Evolutionary conservation across 768 basidiomycete species (phyloP).

Genomic region (Goffeauzyma gilvescens): DNA sequence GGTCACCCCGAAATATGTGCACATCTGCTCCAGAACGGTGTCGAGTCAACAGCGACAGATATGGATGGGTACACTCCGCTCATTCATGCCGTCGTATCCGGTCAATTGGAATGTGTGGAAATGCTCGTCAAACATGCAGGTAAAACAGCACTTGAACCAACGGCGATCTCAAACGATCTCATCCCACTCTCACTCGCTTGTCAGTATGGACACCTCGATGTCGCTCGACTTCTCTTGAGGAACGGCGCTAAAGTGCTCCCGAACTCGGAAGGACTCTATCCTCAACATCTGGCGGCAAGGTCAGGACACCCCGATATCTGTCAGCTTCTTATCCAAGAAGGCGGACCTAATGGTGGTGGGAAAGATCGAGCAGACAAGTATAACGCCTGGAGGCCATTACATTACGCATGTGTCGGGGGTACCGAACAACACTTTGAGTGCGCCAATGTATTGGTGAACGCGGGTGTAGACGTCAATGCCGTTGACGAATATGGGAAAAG

Average conservation of each 20-base stretch:
- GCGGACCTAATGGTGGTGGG: constrained; percentile 36
- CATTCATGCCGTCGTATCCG: constrained; percentile 76
- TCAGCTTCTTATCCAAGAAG: constrained; percentile 45
- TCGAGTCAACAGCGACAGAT: constrained; percentile 51
- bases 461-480: constrained; percentile 54
- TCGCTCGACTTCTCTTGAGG: constrained; percentile 56
- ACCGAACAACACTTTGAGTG: constrained; percentile 40
- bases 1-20: constrained; percentile 61
- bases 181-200: constrained; percentile 79
- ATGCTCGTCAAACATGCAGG: constrained; percentile 60
- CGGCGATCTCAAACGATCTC: constrained; percentile 45
- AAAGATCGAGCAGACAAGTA: constrained; percentile 89
- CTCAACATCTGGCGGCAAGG: constrained; percentile 83
- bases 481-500: constrained; percentile 68
- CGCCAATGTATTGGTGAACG: constrained; percentile 56
- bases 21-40: constrained; percentile 49
- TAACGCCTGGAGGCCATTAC: constrained; percentile 93
- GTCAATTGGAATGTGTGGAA: constrained; percentile 60
- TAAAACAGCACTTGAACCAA: constrained; percentile 41
- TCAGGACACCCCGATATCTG: constrained; percentile 81
- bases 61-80: constrained; percentile 88
- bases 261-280: constrained; percentile 90
- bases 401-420: constrained; percentile 81
- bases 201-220: constrained; percentile 67
- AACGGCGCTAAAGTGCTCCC: constrained; percentile 59